Evolutionary conservation across 129 eudicot species (phyloP).

Genomic region (Artemisia argyi): DNA sequence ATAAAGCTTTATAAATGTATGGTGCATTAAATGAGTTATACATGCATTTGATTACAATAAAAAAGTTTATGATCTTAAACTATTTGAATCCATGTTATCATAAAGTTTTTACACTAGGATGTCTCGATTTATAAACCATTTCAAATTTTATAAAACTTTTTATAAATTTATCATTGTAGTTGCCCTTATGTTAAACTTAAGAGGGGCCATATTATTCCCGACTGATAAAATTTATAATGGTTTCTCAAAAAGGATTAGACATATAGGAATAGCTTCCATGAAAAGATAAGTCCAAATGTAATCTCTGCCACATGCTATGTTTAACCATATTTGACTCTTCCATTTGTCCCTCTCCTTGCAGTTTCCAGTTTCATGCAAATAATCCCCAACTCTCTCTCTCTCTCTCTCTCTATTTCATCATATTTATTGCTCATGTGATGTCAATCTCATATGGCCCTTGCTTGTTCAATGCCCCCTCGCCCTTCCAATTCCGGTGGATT

Average conservation of each 20-base stretch:
- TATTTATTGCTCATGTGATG: slow-evolving; percentile 25
- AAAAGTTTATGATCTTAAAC: too few species aligned
- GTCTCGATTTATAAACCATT: too few species aligned
- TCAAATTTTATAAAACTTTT: too few species aligned
- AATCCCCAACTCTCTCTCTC: not conserved
- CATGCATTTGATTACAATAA: too few species aligned
- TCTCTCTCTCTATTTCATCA: not conserved
- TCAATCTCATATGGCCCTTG: slow-evolving; percentile 42
- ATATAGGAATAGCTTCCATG: not conserved
- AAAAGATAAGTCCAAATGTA: slow-evolving; percentile 26
- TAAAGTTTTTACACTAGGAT: too few species aligned
- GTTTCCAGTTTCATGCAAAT: slow-evolving; percentile 33
- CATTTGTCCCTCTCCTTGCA: slow-evolving; percentile 37
- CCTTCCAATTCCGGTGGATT: not conserved
- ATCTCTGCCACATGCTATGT: slow-evolving; percentile 31
- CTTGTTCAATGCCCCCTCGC: slow-evolving; percentile 23
- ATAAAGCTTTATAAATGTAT: too few species aligned
- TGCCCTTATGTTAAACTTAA: too few species aligned
- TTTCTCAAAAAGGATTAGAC: not conserved
- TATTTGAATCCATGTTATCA: too few species aligned
- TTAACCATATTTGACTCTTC: slow-evolving; percentile 32
- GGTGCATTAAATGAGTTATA: too few species aligned
- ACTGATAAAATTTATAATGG: too few species aligned
- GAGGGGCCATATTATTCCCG: too few species aligned
- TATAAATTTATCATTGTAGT: too few species aligned